Evolutionary conservation across 768 basidiomycete species (phyloP), one percentile per base, ranked within the genome.

Genomic region (Collybia sp.): DNA sequence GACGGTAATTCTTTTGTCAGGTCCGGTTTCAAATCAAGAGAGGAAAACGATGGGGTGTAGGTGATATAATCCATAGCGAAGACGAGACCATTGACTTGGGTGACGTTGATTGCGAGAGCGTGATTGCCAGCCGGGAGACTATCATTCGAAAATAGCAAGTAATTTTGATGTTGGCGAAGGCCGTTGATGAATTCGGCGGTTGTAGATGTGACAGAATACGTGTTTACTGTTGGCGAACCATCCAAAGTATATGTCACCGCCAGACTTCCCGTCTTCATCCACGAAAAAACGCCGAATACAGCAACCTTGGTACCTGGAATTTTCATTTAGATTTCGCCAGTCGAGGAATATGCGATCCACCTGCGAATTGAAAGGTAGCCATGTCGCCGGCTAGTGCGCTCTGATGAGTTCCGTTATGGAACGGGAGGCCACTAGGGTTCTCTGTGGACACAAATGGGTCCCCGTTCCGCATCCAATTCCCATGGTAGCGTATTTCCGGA

Each of bases 11-110:
- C 4, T 8, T 25, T 3, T 8, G 25, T 25, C 8, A 25, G 8
- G 8, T 25, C 8, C 25, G 25, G 25, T 25, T 25, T 25, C 25
- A 25, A 25, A 8, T 25, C 25, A 25, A 25, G 25, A 8, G 25
- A 25, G 8, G 25, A 4, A 40, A 54, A 57, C 10, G 53, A 51
- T 2, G 56, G 51, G 6, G 44, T 42, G 38, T 57, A 57, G 5
- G 56, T 54, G 38, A 57, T 42, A 20, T 53, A 57, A 30, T 57
- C 56, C 12, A 57, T 39, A 1, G 53, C 45, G 32, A 54, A 54
- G 5, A 51, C 40, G 36, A 52, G 51, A 17, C 53, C 48, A 3
- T 18, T 41, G 15, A 38, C 45, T 15, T 46, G 37, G 33, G 56
- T 57, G 30, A 57, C 45, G 15, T 52, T 49, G 36, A 52, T 43